phyloP scores from a whole-genome alignment of 176 grass and related monocot species.

The Pontederia paniculata region DNA sequence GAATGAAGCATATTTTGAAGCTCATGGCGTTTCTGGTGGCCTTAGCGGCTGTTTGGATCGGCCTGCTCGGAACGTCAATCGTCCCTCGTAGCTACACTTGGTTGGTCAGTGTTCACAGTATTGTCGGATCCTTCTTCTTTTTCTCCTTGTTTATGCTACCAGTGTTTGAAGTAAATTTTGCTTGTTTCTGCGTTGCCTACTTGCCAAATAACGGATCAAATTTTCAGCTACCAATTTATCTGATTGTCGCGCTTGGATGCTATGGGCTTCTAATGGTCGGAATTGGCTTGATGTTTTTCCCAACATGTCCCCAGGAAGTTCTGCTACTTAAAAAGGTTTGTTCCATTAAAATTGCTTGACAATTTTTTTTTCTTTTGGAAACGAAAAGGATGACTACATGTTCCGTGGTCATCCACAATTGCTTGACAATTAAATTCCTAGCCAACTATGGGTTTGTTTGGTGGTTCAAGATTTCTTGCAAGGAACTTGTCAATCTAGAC shows the following conservation, averaged over 20 bases:
- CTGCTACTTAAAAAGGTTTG: slow-evolving; percentile 68
- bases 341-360: not conserved
- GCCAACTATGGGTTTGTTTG: too few relatives aligned
- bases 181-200: not conserved
- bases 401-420: too few relatives aligned
- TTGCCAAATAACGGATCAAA: not conserved
- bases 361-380: too few relatives aligned
- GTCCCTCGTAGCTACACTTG: slow-evolving; percentile 62
- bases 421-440: not conserved
- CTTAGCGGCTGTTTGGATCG: slow-evolving; percentile 47
- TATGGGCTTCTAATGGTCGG: slow-evolving; percentile 95
- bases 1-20: slow-evolving; percentile 44
- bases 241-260: slow-evolving; percentile 65
- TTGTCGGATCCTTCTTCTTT: not conserved
- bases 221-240: slow-evolving; percentile 76
- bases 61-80: slow-evolving; percentile 45
- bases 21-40: slow-evolving; percentile 41
- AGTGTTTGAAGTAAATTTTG: not conserved
- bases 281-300: slow-evolving; percentile 85
- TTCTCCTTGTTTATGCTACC: not conserved
- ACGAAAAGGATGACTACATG: too few relatives aligned
- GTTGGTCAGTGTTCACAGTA: slow-evolving; percentile 66
- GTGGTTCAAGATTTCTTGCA: too few relatives aligned
- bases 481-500: too few relatives aligned
- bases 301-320: slow-evolving; percentile 77